phyloP scores from a whole-genome alignment of 768 basidiomycete genomes.

The Tricholoma sp. region DNA sequence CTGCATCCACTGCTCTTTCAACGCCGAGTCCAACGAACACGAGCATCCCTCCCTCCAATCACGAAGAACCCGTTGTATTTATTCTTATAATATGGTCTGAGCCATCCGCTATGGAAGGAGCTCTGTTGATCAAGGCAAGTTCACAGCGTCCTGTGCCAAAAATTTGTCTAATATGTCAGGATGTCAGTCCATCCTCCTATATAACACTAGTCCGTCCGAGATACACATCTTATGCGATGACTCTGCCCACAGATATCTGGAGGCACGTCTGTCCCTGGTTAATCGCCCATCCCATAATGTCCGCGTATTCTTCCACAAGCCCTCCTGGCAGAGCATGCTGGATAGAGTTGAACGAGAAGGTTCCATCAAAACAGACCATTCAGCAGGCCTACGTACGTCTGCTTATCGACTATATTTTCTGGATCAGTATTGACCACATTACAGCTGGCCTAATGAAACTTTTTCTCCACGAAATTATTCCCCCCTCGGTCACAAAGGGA shows the following conservation, averaged over 20 bases:
- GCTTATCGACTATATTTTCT: neutral
- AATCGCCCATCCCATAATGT: slow-evolving; percentile 31
- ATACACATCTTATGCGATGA: slow-evolving; percentile 44
- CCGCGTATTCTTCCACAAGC: slow-evolving; percentile 36
- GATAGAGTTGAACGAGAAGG: slow-evolving; percentile 43
- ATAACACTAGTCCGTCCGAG: slow-evolving; percentile 31
- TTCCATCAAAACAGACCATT: slow-evolving; percentile 38
- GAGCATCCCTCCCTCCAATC: slow-evolving; percentile 2
- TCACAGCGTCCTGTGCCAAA: neutral
- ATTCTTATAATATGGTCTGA: slow-evolving; percentile 40
- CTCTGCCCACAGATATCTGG: slow-evolving; percentile 32
- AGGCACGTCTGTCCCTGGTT: slow-evolving; percentile 33
- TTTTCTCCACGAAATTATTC: slow-evolving; percentile 47
- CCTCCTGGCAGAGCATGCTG: slow-evolving; percentile 34
- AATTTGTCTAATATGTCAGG: slow-evolving; percentile 5
- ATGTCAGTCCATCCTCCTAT: slow-evolving; percentile 32
- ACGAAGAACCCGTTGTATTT: slow-evolving; percentile 32
- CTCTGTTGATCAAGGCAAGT: slow-evolving; percentile 37
- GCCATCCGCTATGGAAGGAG: slow-evolving; percentile 36
- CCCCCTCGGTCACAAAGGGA: slow-evolving; percentile 34
- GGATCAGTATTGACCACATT: neutral
- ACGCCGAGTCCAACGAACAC: slow-evolving; percentile 11
- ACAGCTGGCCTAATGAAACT: slow-evolving; percentile 49
- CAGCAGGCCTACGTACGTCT: slow-evolving; percentile 42
- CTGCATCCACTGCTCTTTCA: slow-evolving; percentile 8